These are phyloP conservation scores for Nothophoma quercina DNA, from an alignment of 2,329 filamentous ascomycete species.

Conservation along the genomic window DNA sequence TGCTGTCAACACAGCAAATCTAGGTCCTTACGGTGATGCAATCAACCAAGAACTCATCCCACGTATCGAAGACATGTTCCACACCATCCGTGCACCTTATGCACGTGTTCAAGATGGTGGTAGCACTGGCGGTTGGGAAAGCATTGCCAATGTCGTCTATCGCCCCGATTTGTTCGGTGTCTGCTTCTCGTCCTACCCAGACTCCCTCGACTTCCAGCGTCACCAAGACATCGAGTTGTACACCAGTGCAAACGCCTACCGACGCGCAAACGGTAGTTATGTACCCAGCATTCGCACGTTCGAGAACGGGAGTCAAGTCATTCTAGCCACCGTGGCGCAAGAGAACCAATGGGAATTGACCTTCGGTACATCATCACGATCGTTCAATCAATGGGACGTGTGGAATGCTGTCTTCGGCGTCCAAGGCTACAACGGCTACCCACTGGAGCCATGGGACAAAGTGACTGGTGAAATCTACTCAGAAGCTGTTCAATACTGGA, in stretches of 20 bases:
- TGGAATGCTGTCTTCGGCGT: constrained; percentile 51
- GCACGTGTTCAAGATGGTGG: constrained; percentile 50
- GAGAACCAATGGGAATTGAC: constrained; percentile 52
- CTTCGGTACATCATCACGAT: constrained; percentile 46
- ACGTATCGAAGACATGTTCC: constrained; percentile 43
- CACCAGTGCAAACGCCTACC: constrained; percentile 39
- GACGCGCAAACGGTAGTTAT: constrained; percentile 35
- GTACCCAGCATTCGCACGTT: constrained; percentile 43
- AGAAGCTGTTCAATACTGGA: constrained; percentile 49
- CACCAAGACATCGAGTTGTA: constrained; percentile 51
- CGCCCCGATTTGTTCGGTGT: constrained; percentile 50
- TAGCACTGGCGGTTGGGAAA: constrained; percentile 50
- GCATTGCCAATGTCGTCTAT: constrained; percentile 47
- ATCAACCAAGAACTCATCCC: constrained; percentile 53
- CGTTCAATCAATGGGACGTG: constrained; percentile 47
- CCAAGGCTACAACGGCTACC: constrained; percentile 49
- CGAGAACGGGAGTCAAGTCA: constrained; percentile 35
- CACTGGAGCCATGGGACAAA: constrained; percentile 51
- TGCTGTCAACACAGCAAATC: constrained; percentile 50
- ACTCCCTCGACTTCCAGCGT: constrained; percentile 48
- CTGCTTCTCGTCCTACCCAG: constrained; percentile 50
- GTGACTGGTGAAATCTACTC: constrained; percentile 50
- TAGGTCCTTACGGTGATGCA: constrained; percentile 51
- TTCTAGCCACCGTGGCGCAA: constrained; percentile 35
- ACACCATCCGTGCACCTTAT: constrained; percentile 47